Evolutionary conservation across 345 rosid genomes (phyloP).

Genomic region (Raphanus sativus): DNA sequence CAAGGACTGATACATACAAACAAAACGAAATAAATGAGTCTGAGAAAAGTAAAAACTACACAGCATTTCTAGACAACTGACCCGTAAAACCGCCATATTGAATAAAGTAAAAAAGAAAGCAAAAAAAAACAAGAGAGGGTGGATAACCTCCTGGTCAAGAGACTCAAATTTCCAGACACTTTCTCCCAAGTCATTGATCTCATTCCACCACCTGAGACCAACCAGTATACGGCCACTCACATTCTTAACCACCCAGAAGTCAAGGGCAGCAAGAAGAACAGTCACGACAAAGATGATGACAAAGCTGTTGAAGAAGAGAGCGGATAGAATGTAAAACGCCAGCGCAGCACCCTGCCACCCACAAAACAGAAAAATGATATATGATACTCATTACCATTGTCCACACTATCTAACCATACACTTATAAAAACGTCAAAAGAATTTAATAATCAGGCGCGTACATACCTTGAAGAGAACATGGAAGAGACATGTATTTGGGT

Average conservation of each 20-base stretch:
- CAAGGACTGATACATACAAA: constrained; percentile 45
- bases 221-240: constrained; percentile 98
- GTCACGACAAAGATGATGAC: constrained; percentile 97
- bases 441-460: background rate
- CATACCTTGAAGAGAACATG: constrained; percentile 87
- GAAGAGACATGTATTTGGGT: constrained; percentile 92
- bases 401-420: no score
- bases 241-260: constrained; percentile 99
- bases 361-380: no score
- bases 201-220: constrained; percentile 99
- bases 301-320: constrained; percentile 81
- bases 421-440: background rate
- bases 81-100: background rate
- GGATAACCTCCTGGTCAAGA: constrained; percentile 91
- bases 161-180: constrained; percentile 98
- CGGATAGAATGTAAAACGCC: constrained; percentile 93
- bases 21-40: background rate
- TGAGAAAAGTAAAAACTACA: background rate
- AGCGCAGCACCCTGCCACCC: constrained; percentile 85
- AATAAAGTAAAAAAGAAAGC: background rate
- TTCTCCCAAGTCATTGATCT: constrained; percentile 94
- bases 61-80: background rate
- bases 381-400: no score
- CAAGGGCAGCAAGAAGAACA: constrained; percentile 91
- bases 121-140: constrained; percentile 5